Base-by-base conservation (phyloP, 2,329 filamentous ascomycete species). In the Fusarium illudens region DNA sequence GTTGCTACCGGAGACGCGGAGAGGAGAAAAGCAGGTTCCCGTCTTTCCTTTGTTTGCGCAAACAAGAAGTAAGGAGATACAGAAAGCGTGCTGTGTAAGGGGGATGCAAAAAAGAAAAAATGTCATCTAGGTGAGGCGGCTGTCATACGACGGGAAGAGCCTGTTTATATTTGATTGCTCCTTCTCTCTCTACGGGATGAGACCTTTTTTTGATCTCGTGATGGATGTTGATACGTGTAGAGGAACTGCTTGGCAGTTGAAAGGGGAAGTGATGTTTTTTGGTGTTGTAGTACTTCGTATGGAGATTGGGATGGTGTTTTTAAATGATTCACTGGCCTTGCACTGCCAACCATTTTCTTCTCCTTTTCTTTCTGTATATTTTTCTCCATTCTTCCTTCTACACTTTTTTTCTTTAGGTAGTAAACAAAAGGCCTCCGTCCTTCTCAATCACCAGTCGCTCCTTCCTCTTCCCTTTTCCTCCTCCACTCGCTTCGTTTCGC, bases 1-100 rank as follows among this genome's bases (percentile, higher is more conserved):
- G 27, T 61, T 66, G 58, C 65, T 69, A 69, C 65, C 58, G 54
- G 33, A 67, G 54, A 50, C 37, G 20, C 42, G 65, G 62, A 39
- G 17, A 13, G 25, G 37, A 17, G 34, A 20, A 10, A 25, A 55
- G 62, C 58, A 68, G 42, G 58, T 33, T 68, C 36, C 62, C 62
- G 54, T 46, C 25, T 61, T 4, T n/a, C n/a, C n/a, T 10, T 27
- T 33, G 57, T 69, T 68, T 68, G 65, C 36, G n/a, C 64, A 50
- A 33, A 50, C 50, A 17, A 19, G 15, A 32, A 20, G 4, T 13
- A 20, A 17, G 19, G 48, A 52, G 33, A 52, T 55, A 34, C 52
- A 46, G 30, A 30, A 29, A 33, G 52, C 27, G 55, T 39, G 56
- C 22, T 59, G 57, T 64, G 36, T 58, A 58, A 59, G 27, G 29